These are phyloP conservation scores for Argentina anserina DNA, from an alignment of 306 rosid genomes.

Conservation along the genomic window DNA sequence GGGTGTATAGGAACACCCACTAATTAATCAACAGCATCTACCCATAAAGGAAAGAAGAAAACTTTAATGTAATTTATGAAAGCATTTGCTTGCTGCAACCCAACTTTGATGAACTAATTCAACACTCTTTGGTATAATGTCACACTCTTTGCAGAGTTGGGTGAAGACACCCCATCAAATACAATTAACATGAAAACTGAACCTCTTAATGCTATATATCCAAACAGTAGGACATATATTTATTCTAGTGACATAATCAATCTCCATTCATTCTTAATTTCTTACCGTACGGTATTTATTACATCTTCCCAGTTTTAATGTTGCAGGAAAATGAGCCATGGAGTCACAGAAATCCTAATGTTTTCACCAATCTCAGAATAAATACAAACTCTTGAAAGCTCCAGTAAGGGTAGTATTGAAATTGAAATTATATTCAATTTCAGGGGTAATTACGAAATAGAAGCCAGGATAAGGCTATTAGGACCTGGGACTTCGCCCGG, in stretches of 20 bases:
- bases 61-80: not conserved
- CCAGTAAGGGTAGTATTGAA: constrained; percentile 14
- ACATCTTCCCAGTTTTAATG: not conserved
- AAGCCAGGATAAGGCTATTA: constrained; percentile 16
- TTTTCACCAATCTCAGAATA: not conserved
- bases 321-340: not conserved
- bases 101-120: not conserved
- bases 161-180: not conserved
- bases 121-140: not conserved
- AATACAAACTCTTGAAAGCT: not conserved
- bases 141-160: not conserved
- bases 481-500: not conserved
- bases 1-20: too few relatives aligned
- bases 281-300: not conserved
- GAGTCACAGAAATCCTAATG: not conserved
- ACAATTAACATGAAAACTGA: not conserved
- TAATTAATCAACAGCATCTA: not conserved
- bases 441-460: not conserved
- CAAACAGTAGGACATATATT: not conserved
- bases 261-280: not conserved
- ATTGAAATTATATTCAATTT: not conserved
- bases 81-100: not conserved
- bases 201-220: not conserved
- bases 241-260: not conserved
- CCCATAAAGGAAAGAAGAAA: not conserved